Percentiles rank a stretch among this genome's conserved stretches.
Conservation (phyloP, 805 yeast species). For the Barnettozyma sp. region DNA sequence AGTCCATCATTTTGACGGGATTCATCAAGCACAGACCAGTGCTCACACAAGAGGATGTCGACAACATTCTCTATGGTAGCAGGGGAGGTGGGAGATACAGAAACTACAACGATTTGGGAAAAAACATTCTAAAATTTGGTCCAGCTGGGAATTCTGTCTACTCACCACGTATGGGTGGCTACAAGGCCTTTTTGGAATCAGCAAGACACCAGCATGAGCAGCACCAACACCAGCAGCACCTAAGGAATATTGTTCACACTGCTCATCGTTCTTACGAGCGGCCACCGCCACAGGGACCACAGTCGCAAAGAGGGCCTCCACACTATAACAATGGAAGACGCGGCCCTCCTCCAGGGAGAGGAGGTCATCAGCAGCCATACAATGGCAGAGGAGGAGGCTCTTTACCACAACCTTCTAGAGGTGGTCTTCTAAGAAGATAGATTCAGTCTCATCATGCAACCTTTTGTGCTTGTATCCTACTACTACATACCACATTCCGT, state of each 20-base stretch:
- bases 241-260: constrained; percentile 12
- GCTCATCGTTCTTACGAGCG: constrained; percentile 3
- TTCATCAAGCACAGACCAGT: constrained; percentile 56
- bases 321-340: no score
- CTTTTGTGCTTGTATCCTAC: no score
- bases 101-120: constrained; percentile 26
- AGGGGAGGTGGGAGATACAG: constrained; percentile 27
- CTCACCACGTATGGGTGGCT: constrained; percentile 45
- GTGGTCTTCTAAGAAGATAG: constrained; percentile 22
- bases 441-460: no score
- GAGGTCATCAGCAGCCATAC: no score
- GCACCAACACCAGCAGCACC: constrained; percentile 13
- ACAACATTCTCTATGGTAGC: constrained; percentile 46
- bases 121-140: constrained; percentile 39
- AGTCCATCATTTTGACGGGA: constrained; percentile 81
- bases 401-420: constrained; percentile 21
- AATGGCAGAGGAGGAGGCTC: constrained; percentile 1
- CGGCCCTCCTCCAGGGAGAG: no score
- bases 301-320: neutral
- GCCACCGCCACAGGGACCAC: neutral
- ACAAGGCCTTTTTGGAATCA: constrained; percentile 34
- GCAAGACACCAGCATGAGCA: constrained; percentile 14
- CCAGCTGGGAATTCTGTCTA: constrained; percentile 42
- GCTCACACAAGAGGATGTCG: constrained; percentile 63
- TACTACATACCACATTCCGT: no score